Evolutionary conservation across 1,139 yeast genomes (phyloP), one percentile per base, ranked within the genome.

Genomic region (Geotrichum reessii): DNA sequence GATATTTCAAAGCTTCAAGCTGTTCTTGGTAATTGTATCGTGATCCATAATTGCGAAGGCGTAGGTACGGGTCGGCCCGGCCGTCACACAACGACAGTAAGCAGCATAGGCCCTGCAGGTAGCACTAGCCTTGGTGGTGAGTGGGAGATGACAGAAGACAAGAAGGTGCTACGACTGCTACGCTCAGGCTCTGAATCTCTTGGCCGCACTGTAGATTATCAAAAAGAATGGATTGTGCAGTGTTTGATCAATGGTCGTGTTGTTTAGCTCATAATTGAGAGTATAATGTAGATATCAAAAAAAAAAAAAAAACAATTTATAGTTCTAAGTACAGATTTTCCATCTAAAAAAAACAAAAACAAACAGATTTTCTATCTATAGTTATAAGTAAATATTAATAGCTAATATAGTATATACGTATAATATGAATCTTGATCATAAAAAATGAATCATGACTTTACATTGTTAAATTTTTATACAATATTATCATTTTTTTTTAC

Each of bases 181-280:
- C 42, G 55, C 52, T 31, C 57, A 56, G 51, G 64, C 59, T 21
- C 44, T 58, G 6, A 58, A 60, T 7, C 62, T 62, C n/a, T 33
- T 52, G 44, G 56, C 53, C 42, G 42, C 17, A 19, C 65, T 17
- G 21, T 60, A 12, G 53, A 54, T n/a, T 60, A 65, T 56, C 65
- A 62, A 49, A 64, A 68, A 7, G 71, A 70, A 47, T 72, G 75
- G 74, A 61, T 72, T 37, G 63, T 70, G 17, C 73, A 71, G 50
- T 65, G 71, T 54, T 61, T 72, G 44, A 69, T 72, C 22, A 70
- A 69, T 58, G 70, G 71, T 24, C 63, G 69, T 7, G 33, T 69
- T 2, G 65, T 71, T 2, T 67, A 59, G 58, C 9, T 11, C n/a
- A 21, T 6, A 37, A 2, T 12, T 37, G 42, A 37, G 2, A 14